Conservation (phyloP, 225 moss, liverwort and hornwort genomes). For the Marchantia polymorpha region DNA sequence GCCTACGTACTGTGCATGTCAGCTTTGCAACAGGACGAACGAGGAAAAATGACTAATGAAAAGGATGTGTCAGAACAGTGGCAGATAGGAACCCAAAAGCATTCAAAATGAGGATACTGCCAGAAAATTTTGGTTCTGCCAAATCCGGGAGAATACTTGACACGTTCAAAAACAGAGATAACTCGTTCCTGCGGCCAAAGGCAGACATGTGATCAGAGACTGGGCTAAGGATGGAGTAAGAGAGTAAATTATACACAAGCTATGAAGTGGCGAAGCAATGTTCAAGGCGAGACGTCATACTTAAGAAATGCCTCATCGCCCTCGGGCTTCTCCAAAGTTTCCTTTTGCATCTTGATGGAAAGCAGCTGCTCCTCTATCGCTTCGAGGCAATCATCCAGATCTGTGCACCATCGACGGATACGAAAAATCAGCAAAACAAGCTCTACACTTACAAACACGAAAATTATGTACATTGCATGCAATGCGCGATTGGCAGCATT, state of each 20-base stretch:
- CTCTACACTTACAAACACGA: background rate
- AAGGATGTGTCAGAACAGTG: background rate
- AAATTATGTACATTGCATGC: background rate
- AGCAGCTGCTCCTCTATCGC: constrained; percentile 44
- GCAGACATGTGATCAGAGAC: background rate
- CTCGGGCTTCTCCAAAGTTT: constrained; percentile 40
- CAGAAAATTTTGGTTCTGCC: constrained; percentile 44
- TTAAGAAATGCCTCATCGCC: constrained; percentile 43
- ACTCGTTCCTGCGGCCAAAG: constrained; percentile 35
- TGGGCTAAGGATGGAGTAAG: background rate
- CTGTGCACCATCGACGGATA: constrained; percentile 20
- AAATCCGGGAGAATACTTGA: constrained; percentile 54
- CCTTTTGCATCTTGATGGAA: constrained; percentile 38
- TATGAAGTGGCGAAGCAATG: background rate
- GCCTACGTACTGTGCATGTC: too few species aligned
- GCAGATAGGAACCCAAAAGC: background rate
- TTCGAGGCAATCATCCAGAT: constrained; percentile 39
- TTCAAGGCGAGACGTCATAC: constrained; percentile 1
- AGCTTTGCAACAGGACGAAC: too few species aligned
- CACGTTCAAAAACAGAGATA: constrained; percentile 47
- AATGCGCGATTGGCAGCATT: background rate
- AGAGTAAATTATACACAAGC: background rate
- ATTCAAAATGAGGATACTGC: constrained; percentile 39
- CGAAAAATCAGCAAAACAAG: background rate
- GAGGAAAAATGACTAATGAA: background rate